Conservation (phyloP, 176 grass and related monocot species). For the Eragrostis curvula region DNA sequence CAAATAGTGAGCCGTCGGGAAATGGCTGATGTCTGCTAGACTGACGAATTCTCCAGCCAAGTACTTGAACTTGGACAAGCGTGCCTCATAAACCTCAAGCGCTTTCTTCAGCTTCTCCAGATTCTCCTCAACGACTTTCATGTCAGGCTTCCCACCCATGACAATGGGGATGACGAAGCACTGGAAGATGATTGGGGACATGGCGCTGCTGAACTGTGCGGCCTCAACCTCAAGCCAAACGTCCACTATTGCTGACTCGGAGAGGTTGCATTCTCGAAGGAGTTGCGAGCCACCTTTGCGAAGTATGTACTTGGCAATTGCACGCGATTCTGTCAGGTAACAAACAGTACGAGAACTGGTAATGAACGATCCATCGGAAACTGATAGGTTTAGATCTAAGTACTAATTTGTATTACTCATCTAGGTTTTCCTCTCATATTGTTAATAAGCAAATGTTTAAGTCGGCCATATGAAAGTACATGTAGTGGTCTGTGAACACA, state of each 20-base stretch:
- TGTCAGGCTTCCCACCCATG: slow-evolving; percentile 37
- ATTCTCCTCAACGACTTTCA: slow-evolving; percentile 16
- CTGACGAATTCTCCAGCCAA: slow-evolving; percentile 65
- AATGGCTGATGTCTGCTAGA: slow-evolving; percentile 58
- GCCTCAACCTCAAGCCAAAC: slow-evolving; percentile 61
- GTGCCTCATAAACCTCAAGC: slow-evolving; percentile 52
- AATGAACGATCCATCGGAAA: no score
- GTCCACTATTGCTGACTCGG: slow-evolving; percentile 52
- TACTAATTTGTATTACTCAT: no score
- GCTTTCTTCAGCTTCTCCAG: slow-evolving; percentile 51
- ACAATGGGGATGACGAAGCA: slow-evolving; percentile 20
- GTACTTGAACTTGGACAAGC: slow-evolving; percentile 44
- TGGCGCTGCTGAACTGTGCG: slow-evolving; percentile 32
- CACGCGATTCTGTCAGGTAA: slow-evolving; percentile 59
- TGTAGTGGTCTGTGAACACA: no score
- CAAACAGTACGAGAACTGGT: not conserved
- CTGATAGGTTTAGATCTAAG: no score
- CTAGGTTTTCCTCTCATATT: no score
- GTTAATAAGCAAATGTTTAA: no score
- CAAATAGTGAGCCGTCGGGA: slow-evolving; percentile 27
- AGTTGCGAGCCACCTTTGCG: slow-evolving; percentile 48
- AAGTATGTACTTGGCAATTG: slow-evolving; percentile 59
- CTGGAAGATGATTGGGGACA: slow-evolving; percentile 46
- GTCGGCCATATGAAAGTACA: no score
- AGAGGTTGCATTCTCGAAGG: slow-evolving; percentile 30